Evolutionary conservation across 345 rosid genomes (phyloP), one percentile per base, ranked within the genome.

Genomic region (Citrus maxima): DNA sequence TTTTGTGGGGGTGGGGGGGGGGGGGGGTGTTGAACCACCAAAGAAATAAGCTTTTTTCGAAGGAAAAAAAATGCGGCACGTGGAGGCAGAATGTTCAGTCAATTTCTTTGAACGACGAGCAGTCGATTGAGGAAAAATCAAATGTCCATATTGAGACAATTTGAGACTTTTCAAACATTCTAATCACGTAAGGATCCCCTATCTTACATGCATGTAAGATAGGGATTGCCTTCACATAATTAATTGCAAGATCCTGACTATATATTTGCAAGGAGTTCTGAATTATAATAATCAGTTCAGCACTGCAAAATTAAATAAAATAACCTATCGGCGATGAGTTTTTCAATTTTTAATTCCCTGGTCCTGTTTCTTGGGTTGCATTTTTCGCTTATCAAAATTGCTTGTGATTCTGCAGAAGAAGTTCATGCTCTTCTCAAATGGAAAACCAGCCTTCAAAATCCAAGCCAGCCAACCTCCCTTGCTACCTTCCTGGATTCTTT

Each of bases 371-470:
- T 34, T 42, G 10, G 46, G 35, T 25, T 54, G 21, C 25, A 62
- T 28, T 69, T 72, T 72, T 67, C 34, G 3, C 19, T 61, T 25
- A 22, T 61, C 37, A n/a, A 28, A 56, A 74, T 81, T 40, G 51
- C 78, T 46, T 66, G 75, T 16, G 56, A 69, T 13, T 42, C 64
- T n/a, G 4, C 18, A 1, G 56, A 67, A 16, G 83, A 79, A 79
- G 80, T 59, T 7, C 7, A 25, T 7, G 80, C 83, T 19, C 86
- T 86, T 34, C 83, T 81, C 55, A 71, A 77, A 28, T 83, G 88
- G 88, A 80, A 65, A 56, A 27, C 79, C 16, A 83, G 72, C 72
- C 84, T 86, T 60, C 49, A 54, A 7, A 59, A 37, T 72, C 70
- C 46, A 40, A 74, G n/a, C 34, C 34, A 74, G n/a, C 34, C 34